phyloP scores from a whole-genome alignment of 1,139 yeast genomes.

The Nakaseomyces sp. region DNA sequence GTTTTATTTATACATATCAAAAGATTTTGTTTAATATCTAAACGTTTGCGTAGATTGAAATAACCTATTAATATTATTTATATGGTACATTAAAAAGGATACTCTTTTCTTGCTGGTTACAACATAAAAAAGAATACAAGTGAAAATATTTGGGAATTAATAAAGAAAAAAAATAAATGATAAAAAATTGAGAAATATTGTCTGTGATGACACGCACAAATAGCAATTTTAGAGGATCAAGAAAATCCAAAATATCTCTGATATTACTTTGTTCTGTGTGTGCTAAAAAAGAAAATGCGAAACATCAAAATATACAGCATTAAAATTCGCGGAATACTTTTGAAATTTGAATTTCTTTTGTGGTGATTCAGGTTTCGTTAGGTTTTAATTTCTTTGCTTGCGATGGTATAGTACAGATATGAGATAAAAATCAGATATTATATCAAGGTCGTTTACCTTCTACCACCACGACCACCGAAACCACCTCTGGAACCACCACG shows the following conservation, averaged over 20 bases:
- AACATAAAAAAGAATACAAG: background rate
- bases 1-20: no score
- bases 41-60: background rate
- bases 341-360: background rate
- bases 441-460: background rate
- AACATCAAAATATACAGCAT: no score
- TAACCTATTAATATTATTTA: slow-evolving; percentile 3
- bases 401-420: slow-evolving; percentile 1
- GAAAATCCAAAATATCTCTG: no score
- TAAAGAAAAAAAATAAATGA: background rate
- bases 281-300: no score
- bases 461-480: slow-evolving; percentile 18
- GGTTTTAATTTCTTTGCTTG: no score
- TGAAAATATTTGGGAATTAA: background rate
- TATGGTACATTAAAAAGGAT: slow-evolving; percentile 3
- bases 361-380: background rate
- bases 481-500: slow-evolving; percentile 23
- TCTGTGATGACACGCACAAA: background rate
- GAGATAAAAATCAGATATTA: background rate
- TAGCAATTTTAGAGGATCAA: no score
- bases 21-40: no score
- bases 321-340: no score
- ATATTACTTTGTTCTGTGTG: no score
- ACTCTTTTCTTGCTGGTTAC: background rate
- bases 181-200: background rate